Conservation (phyloP, 352 stramenopile genomes). For the Phytophthora fragariae region DNA sequence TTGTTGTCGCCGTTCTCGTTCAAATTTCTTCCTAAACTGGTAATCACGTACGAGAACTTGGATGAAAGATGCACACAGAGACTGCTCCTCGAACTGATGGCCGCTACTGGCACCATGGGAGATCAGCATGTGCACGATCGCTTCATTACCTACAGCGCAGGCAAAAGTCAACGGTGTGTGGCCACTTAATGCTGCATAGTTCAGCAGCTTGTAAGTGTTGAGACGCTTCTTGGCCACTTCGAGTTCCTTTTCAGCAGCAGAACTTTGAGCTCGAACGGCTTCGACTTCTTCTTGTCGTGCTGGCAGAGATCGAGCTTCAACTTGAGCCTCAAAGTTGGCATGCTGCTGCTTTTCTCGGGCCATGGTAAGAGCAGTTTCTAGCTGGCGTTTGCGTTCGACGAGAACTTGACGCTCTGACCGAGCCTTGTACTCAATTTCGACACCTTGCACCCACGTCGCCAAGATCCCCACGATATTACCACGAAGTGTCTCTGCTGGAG, state of each 20-base stretch:
- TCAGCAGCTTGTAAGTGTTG: constrained; percentile 57
- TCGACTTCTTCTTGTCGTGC: constrained; percentile 74
- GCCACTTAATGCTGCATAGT: constrained; percentile 65
- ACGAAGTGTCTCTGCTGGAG: constrained; percentile 43
- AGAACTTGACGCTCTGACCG: constrained; percentile 60
- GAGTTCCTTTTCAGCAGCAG: constrained; percentile 50
- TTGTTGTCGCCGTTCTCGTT: constrained; percentile 15
- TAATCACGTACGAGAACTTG: constrained; percentile 67
- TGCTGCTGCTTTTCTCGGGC: constrained; percentile 50
- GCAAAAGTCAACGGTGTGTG: constrained; percentile 81
- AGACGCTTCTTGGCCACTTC: constrained; percentile 55
- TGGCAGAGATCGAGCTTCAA: constrained; percentile 68
- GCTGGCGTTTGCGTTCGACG: constrained; percentile 56
- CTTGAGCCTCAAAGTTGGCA: constrained; percentile 66
- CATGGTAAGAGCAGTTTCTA: constrained; percentile 47
- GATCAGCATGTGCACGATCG: constrained; percentile 76
- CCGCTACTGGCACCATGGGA: constrained; percentile 60
- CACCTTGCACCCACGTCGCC: constrained; percentile 74
- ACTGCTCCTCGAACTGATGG: constrained; percentile 55
- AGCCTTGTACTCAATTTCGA: constrained; percentile 84
- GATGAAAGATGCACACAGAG: constrained; percentile 68
- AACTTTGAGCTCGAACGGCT: constrained; percentile 30
- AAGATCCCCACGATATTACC: constrained; percentile 62
- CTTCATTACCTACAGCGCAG: constrained; percentile 72
- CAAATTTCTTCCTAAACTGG: constrained; percentile 44